Evolutionary conservation across 1,284 basidiomycete genomes (phyloP).

Genomic region (Boletus coffeatus): DNA sequence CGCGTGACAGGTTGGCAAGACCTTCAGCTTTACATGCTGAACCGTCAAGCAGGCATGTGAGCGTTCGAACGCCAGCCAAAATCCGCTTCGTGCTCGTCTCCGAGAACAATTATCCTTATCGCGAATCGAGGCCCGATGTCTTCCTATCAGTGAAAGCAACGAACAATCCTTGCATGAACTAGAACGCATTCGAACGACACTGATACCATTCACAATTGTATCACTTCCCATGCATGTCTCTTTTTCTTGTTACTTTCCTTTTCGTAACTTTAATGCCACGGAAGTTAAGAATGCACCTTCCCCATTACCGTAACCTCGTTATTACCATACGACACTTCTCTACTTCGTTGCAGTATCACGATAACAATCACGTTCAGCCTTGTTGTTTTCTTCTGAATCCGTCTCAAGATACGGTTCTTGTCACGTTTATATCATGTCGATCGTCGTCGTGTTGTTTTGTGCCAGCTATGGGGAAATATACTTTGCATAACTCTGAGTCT

Average conservation of each 20-base stretch:
- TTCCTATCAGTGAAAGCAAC: constrained; percentile 9
- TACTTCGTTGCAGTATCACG: constrained; percentile 11
- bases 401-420: constrained; percentile 10
- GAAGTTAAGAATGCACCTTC: not conserved
- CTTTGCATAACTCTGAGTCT: constrained; percentile 2
- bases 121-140: constrained; percentile 4
- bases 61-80: not conserved
- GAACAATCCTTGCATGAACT: constrained; percentile 24
- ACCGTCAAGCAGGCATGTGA: constrained; percentile 57
- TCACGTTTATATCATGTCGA: constrained; percentile 21
- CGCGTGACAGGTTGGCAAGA: constrained; percentile 76
- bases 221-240: constrained; percentile 20
- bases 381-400: not conserved
- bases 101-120: constrained; percentile 1
- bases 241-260: constrained; percentile 3
- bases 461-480: constrained; percentile 21
- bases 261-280: constrained; percentile 5
- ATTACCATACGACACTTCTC: constrained; percentile 13
- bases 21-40: constrained; percentile 72
- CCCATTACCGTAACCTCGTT: constrained; percentile 6
- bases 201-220: constrained; percentile 26
- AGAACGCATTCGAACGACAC: constrained; percentile 24
- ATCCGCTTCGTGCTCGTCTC: not conserved
- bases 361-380: not conserved
- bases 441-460: constrained; percentile 23